These are phyloP conservation scores for Lichtheimia ornata DNA, from an alignment of 371 early-diverging fungal genomes.

Conservation along the genomic window DNA sequence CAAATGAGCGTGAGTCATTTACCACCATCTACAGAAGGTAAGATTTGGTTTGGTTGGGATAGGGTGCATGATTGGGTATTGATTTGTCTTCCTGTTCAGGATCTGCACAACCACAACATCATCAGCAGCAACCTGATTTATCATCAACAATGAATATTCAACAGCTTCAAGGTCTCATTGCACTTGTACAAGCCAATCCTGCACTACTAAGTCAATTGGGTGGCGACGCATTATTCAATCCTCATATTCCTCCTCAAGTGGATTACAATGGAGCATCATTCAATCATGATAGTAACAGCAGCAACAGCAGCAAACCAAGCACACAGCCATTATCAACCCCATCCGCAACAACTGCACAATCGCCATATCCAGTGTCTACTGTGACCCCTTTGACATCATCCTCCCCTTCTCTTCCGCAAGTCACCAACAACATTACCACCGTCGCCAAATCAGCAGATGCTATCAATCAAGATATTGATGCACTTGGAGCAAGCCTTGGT, in stretches of 20 bases:
- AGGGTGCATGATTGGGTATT: too few relatives aligned
- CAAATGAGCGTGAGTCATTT: too few relatives aligned
- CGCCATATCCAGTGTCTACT: background rate
- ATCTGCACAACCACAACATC: background rate
- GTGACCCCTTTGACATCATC: background rate
- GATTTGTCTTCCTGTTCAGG: too few relatives aligned
- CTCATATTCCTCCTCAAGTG: background rate
- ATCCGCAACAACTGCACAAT: background rate
- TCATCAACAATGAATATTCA: conserved; percentile 3
- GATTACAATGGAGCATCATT: background rate
- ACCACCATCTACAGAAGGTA: too few relatives aligned
- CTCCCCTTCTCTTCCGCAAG: conserved; percentile 6
- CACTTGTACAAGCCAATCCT: conserved; percentile 16
- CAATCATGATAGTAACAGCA: background rate
- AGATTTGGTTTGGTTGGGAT: too few relatives aligned
- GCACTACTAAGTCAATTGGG: conserved; percentile 11
- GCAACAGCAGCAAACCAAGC: background rate
- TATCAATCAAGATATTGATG: conserved; percentile 18
- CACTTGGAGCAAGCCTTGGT: conserved; percentile 9
- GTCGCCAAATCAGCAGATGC: conserved; percentile 16
- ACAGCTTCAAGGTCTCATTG: conserved; percentile 6
- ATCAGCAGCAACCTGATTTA: conserved; percentile 7
- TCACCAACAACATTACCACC: conserved; percentile 1
- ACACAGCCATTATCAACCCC: background rate
- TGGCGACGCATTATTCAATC: conserved; percentile 5